Percentiles rank a stretch among this genome's conserved stretches.
Evolutionary conservation across 257 asterid genomes (phyloP).

Genomic region (Ajuga chamaepitys): DNA sequence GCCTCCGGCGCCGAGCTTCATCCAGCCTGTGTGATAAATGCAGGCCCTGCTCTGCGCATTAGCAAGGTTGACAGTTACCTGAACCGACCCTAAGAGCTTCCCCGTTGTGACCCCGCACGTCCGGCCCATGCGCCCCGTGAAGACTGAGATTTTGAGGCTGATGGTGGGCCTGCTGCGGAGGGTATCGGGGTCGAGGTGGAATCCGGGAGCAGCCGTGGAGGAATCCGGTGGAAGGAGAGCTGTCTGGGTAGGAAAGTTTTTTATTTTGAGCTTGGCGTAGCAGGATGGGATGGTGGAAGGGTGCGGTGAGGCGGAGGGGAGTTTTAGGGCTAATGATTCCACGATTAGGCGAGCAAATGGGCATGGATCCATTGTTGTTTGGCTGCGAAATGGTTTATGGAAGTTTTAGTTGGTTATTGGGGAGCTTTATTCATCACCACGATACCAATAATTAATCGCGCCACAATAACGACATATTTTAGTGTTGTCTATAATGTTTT

Average conservation of each 20-base stretch:
- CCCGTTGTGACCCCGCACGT: constrained; percentile 64
- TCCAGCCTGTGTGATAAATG: constrained; percentile 66
- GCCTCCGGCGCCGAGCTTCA: constrained; percentile 43
- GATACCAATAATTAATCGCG: no score
- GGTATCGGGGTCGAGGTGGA: constrained; percentile 68
- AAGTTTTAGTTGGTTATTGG: no score
- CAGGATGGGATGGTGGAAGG: constrained; percentile 76
- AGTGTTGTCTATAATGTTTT: no score
- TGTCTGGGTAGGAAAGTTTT: constrained; percentile 64
- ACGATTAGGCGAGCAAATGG: constrained; percentile 74
- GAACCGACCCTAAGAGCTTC: constrained; percentile 48
- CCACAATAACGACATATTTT: no score
- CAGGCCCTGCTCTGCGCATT: constrained; percentile 37
- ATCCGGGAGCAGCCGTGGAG: constrained; percentile 32
- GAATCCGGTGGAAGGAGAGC: constrained; percentile 57
- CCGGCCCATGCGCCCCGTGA: constrained; percentile 63
- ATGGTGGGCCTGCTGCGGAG: constrained; percentile 47
- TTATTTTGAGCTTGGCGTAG: constrained; percentile 65
- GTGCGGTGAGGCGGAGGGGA: constrained; percentile 37
- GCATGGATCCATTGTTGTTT: constrained; percentile 77
- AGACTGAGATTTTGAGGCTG: constrained; percentile 49
- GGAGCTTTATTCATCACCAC: no score
- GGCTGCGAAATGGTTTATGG: no score
- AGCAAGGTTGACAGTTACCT: constrained; percentile 25
- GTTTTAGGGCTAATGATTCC: constrained; percentile 59